Evolutionary conservation across 192 early-diverging fungal species (phyloP), one percentile per base, ranked within the genome.

Genomic region (Neocallimastix lanati): DNA sequence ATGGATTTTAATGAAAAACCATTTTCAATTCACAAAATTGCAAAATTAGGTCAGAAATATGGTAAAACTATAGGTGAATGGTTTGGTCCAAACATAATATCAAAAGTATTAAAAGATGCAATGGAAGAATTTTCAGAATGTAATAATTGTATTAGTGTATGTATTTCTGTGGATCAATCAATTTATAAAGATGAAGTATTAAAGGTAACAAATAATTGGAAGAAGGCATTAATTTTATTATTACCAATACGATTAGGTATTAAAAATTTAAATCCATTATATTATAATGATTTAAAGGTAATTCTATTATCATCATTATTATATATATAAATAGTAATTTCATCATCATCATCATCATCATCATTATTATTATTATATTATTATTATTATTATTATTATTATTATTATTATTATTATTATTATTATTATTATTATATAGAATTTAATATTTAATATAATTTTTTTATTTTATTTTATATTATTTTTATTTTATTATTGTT

Each of bases 31-130:
- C 97, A 99, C 77, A 86, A 91, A 30, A 94, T 99, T 81, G 94
- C 95, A 12, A 83, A 92, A 28, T 84, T 92, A 12, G 97, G 96
- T 25, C 77, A 35, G 16, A 88, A 88, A 78, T 88, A 91, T 76
- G 96, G 92, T 37, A 96, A 96, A 81, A 89, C 92, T 35, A 93
- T 99, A 82, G 97, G 97, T 29, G 90, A 97, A 84, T 99, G 97
- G 96, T 99, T 98, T 88, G 97, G 96, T 0, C 97, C 97, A 2
- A 90, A 89, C 29, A 96, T 92, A 18, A 93, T 93, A 15, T 92
- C 92, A 27, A 92, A 94, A 80, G 92, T 92, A 29, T 88, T 93
- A 5, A 90, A 90, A 93, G 93, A 88, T 78, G 86, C 4, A 16
- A 33, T 30, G 35, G 81, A 14, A 83, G 82, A 29, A 81, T 28